A percentile compares a stretch with the other conserved stretches of the same genome.
These are phyloP conservation scores for Boletales sp. DNA, from an alignment of 768 basidiomycete species.

Conservation along the genomic window DNA sequence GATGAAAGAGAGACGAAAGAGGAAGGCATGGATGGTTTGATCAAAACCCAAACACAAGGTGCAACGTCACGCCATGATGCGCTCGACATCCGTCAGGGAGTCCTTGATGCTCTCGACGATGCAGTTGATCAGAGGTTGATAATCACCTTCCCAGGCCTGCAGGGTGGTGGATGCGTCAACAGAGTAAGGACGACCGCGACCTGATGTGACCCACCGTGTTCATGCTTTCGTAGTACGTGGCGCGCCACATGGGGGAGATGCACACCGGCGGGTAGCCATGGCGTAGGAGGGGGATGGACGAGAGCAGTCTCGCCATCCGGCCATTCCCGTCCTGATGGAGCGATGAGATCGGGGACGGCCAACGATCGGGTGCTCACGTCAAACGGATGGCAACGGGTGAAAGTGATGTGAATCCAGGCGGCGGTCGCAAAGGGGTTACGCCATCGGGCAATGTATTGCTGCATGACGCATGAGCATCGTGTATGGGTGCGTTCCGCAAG, in stretches of 20 bases:
- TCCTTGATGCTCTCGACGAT: slow-evolving; percentile 25
- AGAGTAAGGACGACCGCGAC: too few relatives aligned
- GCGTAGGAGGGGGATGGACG: slow-evolving; percentile 33
- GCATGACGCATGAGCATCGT: not conserved
- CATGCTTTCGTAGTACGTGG: slow-evolving; percentile 30
- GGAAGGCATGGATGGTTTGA: too few relatives aligned
- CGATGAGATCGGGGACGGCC: not conserved
- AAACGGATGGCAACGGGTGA: slow-evolving; percentile 34
- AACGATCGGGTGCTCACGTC: slow-evolving; percentile 20
- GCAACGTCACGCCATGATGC: slow-evolving; percentile 23
- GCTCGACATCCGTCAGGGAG: slow-evolving; percentile 27
- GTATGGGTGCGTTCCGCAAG: not conserved
- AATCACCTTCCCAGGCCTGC: slow-evolving; percentile 34
- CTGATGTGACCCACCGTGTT: slow-evolving; percentile 22
- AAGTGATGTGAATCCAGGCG: slow-evolving; percentile 33
- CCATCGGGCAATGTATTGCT: slow-evolving; percentile 38
- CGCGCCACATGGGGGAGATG: slow-evolving; percentile 22
- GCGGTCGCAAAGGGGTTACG: slow-evolving; percentile 36
- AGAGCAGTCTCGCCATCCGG: slow-evolving; percentile 32
- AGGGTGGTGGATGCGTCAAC: not conserved
- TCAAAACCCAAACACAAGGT: too few relatives aligned
- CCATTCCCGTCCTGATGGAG: slow-evolving; percentile 32
- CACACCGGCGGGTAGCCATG: slow-evolving; percentile 32
- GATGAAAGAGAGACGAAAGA: too few relatives aligned
- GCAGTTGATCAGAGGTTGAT: slow-evolving; percentile 31